phyloP scores from a whole-genome alignment of 2,329 filamentous ascomycete genomes.

The Pezicula neosporulosa region DNA sequence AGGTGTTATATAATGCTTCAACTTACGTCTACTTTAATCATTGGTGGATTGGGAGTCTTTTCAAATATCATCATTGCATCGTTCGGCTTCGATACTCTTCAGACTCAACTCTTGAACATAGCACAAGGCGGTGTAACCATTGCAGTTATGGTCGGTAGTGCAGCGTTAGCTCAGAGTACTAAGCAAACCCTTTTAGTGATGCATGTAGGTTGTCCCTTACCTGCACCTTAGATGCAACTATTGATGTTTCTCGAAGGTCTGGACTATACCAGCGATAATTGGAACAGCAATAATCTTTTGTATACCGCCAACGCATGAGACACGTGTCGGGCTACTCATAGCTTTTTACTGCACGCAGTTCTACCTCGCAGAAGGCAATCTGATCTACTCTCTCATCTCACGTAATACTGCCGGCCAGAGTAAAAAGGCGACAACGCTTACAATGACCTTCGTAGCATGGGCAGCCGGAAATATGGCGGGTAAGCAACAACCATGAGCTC shows the following conservation, averaged over 20 bases:
- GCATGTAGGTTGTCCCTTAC: slow-evolving; percentile 7
- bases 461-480: slow-evolving; percentile 52
- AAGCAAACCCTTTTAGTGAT: slow-evolving; percentile 21
- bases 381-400: slow-evolving; percentile 44
- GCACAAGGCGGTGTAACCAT: slow-evolving; percentile 24
- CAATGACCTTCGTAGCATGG: slow-evolving; percentile 56
- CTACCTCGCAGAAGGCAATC: slow-evolving; percentile 17
- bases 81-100: slow-evolving; percentile 24
- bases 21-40: slow-evolving; percentile 23
- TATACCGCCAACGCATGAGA: slow-evolving; percentile 15
- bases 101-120: slow-evolving; percentile 28
- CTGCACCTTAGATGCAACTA: too few species aligned
- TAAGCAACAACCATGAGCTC: slow-evolving; percentile 29
- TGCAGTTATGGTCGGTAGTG: slow-evolving; percentile 22
- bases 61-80: slow-evolving; percentile 28
- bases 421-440: slow-evolving; percentile 38
- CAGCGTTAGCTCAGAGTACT: slow-evolving; percentile 16
- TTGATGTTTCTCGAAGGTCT: too few species aligned
- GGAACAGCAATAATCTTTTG: slow-evolving; percentile 21
- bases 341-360: slow-evolving; percentile 28
- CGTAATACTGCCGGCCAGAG: slow-evolving; percentile 55
- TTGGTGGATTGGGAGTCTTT: slow-evolving; percentile 33
- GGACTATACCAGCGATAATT: background rate
- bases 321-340: slow-evolving; percentile 22
- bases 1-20: slow-evolving; percentile 17